phyloP scores from a whole-genome alignment of 768 basidiomycete species.

The Auricularia cornea region DNA sequence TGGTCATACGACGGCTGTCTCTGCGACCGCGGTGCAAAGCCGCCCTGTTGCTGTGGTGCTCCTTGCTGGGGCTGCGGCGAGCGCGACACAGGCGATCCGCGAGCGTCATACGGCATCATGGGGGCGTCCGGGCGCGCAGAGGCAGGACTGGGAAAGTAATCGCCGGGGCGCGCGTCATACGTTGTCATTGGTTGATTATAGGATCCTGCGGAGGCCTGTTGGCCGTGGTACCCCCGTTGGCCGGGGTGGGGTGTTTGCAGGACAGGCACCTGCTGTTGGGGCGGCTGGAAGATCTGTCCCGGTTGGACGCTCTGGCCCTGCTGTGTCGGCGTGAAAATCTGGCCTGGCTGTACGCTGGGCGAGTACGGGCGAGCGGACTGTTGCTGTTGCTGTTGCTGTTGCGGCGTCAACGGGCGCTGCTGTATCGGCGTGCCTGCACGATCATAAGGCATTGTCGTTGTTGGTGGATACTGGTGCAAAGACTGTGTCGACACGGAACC shows the following conservation, averaged over 20 bases:
- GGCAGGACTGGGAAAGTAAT: background rate
- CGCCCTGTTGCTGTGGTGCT: background rate
- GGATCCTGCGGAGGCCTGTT: background rate
- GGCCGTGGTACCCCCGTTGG: background rate
- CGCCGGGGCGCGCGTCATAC: background rate
- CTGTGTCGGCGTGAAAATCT: background rate
- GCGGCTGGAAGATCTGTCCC: background rate
- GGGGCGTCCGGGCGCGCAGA: background rate
- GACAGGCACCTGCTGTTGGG: background rate
- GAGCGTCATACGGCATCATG: background rate
- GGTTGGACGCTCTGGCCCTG: background rate
- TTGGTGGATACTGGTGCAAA: background rate
- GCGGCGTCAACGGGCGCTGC: background rate
- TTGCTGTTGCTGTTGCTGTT: background rate
- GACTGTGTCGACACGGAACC: background rate
- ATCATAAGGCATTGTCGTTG: background rate
- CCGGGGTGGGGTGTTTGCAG: background rate
- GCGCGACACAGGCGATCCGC: background rate
- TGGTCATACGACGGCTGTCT: background rate
- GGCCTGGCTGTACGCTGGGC: background rate
- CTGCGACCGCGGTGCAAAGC: background rate
- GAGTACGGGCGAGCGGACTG: background rate
- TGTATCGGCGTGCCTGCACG: background rate
- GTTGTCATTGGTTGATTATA: background rate
- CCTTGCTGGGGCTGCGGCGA: background rate